Base-by-base conservation (phyloP, 2,329 filamentous ascomycete genomes). In the Diaporthe ilicicola region DNA sequence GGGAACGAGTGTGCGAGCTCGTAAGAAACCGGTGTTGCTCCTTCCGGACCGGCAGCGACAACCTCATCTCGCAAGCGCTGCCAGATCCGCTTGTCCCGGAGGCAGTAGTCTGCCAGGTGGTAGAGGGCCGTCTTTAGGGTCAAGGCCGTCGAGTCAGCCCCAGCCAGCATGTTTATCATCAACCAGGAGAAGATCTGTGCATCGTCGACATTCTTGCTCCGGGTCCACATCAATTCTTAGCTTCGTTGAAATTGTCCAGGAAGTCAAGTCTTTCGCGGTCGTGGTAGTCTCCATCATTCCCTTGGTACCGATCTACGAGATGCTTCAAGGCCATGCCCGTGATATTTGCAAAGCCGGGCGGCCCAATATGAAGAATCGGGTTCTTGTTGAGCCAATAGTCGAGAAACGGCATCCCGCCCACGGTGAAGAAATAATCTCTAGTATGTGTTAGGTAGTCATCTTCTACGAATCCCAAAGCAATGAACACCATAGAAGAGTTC, bases 221-320 rank as follows among this genome's bases (percentile, higher is more conserved):
- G 65, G 65, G 17, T 68, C 53, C 12, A 53, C 53, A 24, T n/a
- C n/a, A n/a, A n/a, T 59, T 72, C 72, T 83, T 81, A 3, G 80
- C 78, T 15, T 83, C 79, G n/a, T 85, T 77, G 67, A 83, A 84
- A 46, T 79, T 78, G 68, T 84, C 80, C 7, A 84, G 73, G 32
- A 81, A 84, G 65, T 84, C 82, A 0, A 77, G 79, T 2, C 67
- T 70, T 5, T 69, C 68, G 0, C 75, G 71, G 29, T 77, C 72
- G 50, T 80, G 76, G 8, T 72, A 70, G 8, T 74, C 73, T 12
- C 75, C 76, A 56, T 82, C 79, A 1, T 74, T 72, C 27, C 77
- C 78, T 15, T 78, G 72, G 19, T 75, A 76, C 0, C 80, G 75
- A n/a, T 76, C 77, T 2, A 75, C 62, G 0, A 81, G 68, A n/a